Conservation (phyloP, 1,284 basidiomycete species). For the Trichosporon ovoides region DNA sequence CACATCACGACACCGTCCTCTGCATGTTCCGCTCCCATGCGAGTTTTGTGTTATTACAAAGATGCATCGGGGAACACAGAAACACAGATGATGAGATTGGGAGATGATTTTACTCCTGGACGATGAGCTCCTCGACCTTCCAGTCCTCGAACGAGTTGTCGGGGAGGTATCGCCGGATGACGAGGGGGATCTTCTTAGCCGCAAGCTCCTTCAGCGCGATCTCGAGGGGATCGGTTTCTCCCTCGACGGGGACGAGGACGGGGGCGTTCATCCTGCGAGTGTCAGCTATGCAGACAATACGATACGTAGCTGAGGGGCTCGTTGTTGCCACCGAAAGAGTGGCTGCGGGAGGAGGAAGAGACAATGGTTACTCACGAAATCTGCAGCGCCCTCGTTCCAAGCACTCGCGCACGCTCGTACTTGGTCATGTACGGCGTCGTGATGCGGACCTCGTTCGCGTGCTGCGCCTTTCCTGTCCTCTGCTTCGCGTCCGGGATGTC, state of each 20-base stretch:
- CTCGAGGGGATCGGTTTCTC: conserved; percentile 90
- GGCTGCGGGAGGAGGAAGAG: too few species aligned
- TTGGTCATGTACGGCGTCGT: conserved; percentile 99
- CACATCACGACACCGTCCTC: too few species aligned
- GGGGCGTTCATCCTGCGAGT: conserved; percentile 89
- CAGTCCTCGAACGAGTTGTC: conserved; percentile 97
- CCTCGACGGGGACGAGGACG: conserved; percentile 86
- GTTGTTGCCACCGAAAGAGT: too few species aligned
- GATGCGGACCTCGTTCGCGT: conserved; percentile 84
- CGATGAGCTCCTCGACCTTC: conserved; percentile 79
- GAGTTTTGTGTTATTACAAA: conserved; percentile 2
- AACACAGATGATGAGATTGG: neutral
- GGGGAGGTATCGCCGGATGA: conserved; percentile 63
- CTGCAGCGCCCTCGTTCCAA: conserved; percentile 96
- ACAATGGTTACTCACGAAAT: conserved; percentile 68
- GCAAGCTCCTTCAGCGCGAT: conserved; percentile 89
- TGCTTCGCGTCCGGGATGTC: conserved; percentile 37
- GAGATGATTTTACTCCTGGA: conserved; percentile 36
- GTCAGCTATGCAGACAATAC: neutral
- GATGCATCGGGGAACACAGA: neutral
- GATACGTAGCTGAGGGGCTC: too few species aligned
- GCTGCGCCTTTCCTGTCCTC: conserved; percentile 59
- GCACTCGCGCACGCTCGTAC: conserved; percentile 93
- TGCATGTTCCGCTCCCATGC: too few species aligned
- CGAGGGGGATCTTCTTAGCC: conserved; percentile 43